These are phyloP conservation scores for Globisporangium emineosum DNA, from an alignment of 352 stramenopile species.

Conservation along the genomic window DNA sequence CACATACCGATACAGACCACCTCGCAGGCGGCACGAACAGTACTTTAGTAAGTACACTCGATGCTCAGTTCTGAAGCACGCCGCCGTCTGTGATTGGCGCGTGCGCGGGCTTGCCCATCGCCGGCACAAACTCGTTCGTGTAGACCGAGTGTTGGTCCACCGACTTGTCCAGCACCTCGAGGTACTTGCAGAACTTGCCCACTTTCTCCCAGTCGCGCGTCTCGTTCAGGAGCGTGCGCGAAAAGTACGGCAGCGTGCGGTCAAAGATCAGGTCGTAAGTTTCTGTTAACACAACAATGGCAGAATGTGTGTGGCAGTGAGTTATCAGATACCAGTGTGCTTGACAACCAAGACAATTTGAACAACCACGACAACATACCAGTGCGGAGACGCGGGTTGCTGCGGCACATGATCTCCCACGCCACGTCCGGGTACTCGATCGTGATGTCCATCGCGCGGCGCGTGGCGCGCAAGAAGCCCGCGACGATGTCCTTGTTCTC, in stretches of 20 bases:
- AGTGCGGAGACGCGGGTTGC: constrained; percentile 45
- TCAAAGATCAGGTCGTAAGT: constrained; percentile 53
- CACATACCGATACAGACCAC: not conserved
- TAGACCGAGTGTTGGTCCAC: constrained; percentile 56
- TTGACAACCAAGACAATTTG: not conserved
- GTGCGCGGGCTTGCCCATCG: constrained; percentile 44
- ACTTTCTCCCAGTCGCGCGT: constrained; percentile 55
- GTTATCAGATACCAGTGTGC: constrained; percentile 5
- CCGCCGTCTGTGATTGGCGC: constrained; percentile 37
- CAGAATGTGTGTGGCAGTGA: constrained; percentile 2
- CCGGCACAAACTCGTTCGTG: constrained; percentile 46
- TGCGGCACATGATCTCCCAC: constrained; percentile 52
- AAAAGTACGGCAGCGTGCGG: constrained; percentile 49
- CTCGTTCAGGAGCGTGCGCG: constrained; percentile 45
- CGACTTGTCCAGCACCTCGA: constrained; percentile 38
- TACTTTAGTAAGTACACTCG: constrained; percentile 1
- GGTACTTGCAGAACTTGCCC: constrained; percentile 53
- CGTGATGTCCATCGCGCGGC: constrained; percentile 46
- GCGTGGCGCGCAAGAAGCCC: constrained; percentile 40
- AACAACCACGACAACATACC: constrained; percentile 21
- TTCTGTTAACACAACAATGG: constrained; percentile 17
- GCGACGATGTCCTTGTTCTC: constrained; percentile 44
- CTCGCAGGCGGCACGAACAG: not conserved
- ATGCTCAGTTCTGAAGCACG: constrained; percentile 29
- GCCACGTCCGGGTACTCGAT: constrained; percentile 48